Conservation (phyloP, 176 grass and related monocot genomes). For the Eremochloa ophiuroides region DNA sequence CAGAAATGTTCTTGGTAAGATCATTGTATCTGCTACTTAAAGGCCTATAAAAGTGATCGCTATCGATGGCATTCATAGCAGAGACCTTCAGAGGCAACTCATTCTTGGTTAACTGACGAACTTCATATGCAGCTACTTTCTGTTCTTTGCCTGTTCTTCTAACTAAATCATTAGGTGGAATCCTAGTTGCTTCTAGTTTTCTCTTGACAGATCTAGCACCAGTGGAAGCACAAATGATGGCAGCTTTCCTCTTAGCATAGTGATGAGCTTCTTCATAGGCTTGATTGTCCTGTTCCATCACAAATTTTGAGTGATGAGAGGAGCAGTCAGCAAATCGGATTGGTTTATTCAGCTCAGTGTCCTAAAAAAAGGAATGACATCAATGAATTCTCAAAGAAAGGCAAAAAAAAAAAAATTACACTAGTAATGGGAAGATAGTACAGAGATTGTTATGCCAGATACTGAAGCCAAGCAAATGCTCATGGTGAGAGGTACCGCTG, state of each 20-base stretch:
- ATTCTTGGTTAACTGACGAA: constrained; percentile 6
- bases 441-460: background rate
- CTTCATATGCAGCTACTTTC: constrained; percentile 9
- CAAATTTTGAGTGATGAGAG: background rate
- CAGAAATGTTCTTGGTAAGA: constrained; percentile 1
- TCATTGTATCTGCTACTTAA: constrained; percentile 7
- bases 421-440: background rate
- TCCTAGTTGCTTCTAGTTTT: background rate
- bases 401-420: background rate
- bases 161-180: constrained; percentile 11
- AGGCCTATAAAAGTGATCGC: background rate
- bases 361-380: constrained; percentile 5
- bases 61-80: background rate
- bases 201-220: constrained; percentile 14
- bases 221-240: constrained; percentile 3
- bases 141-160: constrained; percentile 25
- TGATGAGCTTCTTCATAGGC: background rate
- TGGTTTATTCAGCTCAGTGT: background rate
- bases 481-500: background rate
- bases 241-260: background rate
- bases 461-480: background rate
- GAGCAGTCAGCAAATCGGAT: background rate
- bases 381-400: background rate
- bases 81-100: background rate
- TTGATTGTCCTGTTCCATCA: background rate